Percentiles rank a stretch among this genome's conserved stretches.
Conservation (phyloP, 345 rosid genomes). For the Citrus hindsii region DNA sequence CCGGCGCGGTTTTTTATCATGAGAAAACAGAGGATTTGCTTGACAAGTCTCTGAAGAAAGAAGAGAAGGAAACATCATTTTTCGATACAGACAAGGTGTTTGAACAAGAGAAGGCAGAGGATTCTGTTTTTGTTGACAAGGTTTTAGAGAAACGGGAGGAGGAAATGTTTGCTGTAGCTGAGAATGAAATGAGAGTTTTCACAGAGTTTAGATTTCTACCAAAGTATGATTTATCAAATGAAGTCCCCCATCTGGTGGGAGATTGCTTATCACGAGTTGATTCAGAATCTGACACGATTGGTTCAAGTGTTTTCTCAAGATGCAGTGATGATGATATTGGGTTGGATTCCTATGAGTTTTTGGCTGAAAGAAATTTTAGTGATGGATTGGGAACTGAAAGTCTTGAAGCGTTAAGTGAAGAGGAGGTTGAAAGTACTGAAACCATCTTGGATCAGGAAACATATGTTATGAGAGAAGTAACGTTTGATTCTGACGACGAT, state of each 20-base stretch:
- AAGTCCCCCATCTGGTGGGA: neutral
- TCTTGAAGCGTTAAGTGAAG: neutral
- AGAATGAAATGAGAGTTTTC: constrained; percentile 1
- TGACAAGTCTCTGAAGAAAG: neutral
- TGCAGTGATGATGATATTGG: neutral
- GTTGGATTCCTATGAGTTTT: constrained; percentile 18
- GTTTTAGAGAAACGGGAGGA: constrained; percentile 5
- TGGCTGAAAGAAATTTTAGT: constrained; percentile 12
- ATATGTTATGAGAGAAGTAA: neutral
- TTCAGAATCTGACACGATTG: neutral
- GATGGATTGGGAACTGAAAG: constrained; percentile 28
- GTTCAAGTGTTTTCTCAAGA: neutral
- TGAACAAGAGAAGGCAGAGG: constrained; percentile 1
- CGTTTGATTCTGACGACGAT: constrained; percentile 38
- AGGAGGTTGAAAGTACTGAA: constrained; percentile 12
- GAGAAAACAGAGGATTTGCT: constrained; percentile 3
- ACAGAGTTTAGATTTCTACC: neutral
- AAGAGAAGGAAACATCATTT: neutral
- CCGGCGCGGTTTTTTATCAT: neutral
- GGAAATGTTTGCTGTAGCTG: neutral
- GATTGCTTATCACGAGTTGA: neutral
- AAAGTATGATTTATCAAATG: neutral
- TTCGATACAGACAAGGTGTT: neutral
- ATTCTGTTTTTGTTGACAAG: neutral
- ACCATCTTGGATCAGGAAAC: neutral